These are phyloP conservation scores for Leccinum uliginosum DNA, from an alignment of 768 basidiomycete species.

Conservation along the genomic window DNA sequence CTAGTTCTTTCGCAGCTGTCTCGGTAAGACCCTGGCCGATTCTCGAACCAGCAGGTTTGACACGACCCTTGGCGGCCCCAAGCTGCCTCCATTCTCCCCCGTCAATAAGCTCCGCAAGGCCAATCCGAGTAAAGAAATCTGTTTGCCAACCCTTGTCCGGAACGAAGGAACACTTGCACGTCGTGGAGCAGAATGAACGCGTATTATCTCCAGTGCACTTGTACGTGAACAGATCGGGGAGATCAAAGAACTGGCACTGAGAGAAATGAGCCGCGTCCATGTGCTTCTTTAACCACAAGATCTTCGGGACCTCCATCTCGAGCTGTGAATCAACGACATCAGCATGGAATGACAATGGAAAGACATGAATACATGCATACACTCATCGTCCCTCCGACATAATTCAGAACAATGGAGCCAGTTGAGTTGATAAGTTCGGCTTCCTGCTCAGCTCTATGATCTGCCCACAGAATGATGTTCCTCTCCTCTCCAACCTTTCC, in stretches of 20 bases:
- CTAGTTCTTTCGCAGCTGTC: conserved; percentile 78
- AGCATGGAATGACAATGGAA: conserved; percentile 1
- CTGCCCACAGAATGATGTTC: conserved; percentile 94
- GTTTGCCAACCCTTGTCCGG: conserved; percentile 86
- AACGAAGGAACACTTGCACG: conserved; percentile 94
- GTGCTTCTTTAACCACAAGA: conserved; percentile 91
- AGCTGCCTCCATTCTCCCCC: conserved; percentile 65
- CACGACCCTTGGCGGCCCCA: conserved; percentile 58
- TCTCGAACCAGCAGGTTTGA: conserved; percentile 79
- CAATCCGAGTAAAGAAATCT: conserved; percentile 83
- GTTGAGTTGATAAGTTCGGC: conserved; percentile 86
- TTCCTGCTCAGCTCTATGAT: conserved; percentile 91
- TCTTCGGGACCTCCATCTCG: conserved; percentile 98
- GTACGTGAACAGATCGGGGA: conserved; percentile 96
- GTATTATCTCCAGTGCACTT: conserved; percentile 68
- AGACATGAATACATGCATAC: conserved; percentile 38
- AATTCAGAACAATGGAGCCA: conserved; percentile 81
- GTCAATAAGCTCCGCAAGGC: conserved; percentile 65
- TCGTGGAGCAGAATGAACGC: conserved; percentile 88
- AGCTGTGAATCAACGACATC: conserved; percentile 44
- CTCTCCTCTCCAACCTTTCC: conserved; percentile 62
- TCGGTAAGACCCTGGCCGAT: conserved; percentile 80
- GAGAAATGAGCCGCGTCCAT: conserved; percentile 72
- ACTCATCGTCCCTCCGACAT: conserved; percentile 95
- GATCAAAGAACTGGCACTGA: conserved; percentile 79